These are phyloP conservation scores for Apophysomyces variabilis DNA, from an alignment of 371 early-diverging fungal species.

Conservation along the genomic window DNA sequence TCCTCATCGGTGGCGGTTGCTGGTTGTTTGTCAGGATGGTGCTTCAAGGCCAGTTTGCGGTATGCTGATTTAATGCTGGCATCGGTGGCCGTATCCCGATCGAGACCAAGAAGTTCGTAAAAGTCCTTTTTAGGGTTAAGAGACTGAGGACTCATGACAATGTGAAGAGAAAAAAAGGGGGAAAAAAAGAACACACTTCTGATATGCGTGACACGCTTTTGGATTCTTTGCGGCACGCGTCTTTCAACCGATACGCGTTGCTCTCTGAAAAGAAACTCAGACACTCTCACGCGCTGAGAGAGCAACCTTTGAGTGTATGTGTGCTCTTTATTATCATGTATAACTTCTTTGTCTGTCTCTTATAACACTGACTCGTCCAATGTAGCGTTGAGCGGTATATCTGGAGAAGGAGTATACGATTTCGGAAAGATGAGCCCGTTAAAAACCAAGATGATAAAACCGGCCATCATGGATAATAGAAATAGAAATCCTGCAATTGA, in stretches of 20 bases:
- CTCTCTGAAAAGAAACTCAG: background rate
- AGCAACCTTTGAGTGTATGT: too few species aligned
- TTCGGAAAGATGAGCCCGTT: conserved; percentile 1
- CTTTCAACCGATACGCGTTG: background rate
- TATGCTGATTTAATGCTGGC: conserved; percentile 83
- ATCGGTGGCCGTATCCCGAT: conserved; percentile 56
- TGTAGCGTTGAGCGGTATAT: background rate
- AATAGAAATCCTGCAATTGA: background rate
- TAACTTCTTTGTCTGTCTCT: background rate
- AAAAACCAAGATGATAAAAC: background rate
- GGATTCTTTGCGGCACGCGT: background rate
- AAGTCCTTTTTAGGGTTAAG: background rate
- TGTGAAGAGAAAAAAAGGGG: background rate
- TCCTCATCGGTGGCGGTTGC: conserved; percentile 62
- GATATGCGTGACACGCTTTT: background rate
- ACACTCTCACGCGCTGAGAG: too few species aligned
- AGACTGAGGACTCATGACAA: background rate
- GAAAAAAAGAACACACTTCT: background rate
- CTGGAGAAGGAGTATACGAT: conserved; percentile 1
- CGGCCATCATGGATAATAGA: background rate
- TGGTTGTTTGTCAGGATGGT: conserved; percentile 85
- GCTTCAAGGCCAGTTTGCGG: conserved; percentile 77
- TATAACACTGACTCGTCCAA: background rate
- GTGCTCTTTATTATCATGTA: too few species aligned
- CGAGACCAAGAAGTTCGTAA: conserved; percentile 75